Base-by-base conservation (phyloP, 805 yeast species). In the Priceomyces medius region DNA sequence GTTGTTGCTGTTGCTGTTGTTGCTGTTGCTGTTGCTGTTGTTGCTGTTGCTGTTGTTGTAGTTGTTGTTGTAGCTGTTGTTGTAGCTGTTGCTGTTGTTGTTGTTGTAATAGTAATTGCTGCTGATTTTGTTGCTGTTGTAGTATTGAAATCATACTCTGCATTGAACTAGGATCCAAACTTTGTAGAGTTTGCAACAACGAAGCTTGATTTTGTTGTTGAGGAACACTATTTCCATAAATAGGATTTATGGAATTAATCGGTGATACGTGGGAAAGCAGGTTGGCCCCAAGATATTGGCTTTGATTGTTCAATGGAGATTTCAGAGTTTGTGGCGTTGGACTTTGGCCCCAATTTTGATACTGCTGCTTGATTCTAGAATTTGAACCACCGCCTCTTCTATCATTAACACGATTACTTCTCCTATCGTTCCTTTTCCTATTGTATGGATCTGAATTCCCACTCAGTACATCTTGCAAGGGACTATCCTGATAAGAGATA, bases 121-220 rank as follows among this genome's bases (percentile, higher is more conserved):
- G 62, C 21, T 47, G 56, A 40, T 46, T 56, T 38, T 51, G 60
- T 35, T 54, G 61, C 27, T 49, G 57, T 42, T 61, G 68, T 26
- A 67, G 50, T 12, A 61, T 42, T 12, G 52, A 47, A 9, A 66
- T 50, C 46, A 66, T 56, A 39, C 50, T 63, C 41, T 66, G 71
- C 53, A 59, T 56, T 16, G 70, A 53, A 14, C 54, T 47, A 2
- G 68, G 67, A 38, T 64, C 68, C 46, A 66, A 46, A 23, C 45
- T 53, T 43, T 52, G 61, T 18, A 57, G 43, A 10, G 54, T 51
- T 33, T 46, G 53, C 20, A 49, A 18, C 3, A 49, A 38, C 19
- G 38, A 32, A 18, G 21, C 35, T 32, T 32, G 35, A 32, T 32
- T 32, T 10, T 4, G 10, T n/a, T 26, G 29, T n/a, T 26, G 29